A percentile compares a stretch with the other conserved stretches of the same genome.
phyloP scores from a whole-genome alignment of 192 early-diverging fungal genomes.

The Helicostylum pulchrum region DNA sequence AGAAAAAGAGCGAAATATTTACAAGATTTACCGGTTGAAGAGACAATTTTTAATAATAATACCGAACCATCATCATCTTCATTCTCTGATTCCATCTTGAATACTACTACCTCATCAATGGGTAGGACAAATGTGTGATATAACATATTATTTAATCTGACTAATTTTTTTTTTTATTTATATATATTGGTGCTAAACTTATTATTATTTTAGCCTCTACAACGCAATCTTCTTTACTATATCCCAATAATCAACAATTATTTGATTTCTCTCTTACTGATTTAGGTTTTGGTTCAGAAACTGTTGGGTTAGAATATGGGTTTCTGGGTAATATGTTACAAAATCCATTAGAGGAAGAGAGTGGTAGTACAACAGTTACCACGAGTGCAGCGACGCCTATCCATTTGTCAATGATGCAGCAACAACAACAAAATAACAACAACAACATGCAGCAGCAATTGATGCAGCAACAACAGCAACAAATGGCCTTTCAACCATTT shows the following conservation, averaged over 20 bases:
- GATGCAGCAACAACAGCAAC: background rate
- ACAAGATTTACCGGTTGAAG: conserved; percentile 56
- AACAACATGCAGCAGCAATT: background rate
- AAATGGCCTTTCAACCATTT: background rate
- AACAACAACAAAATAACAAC: background rate
- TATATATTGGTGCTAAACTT: background rate
- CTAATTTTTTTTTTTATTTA: background rate
- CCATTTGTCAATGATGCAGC: conserved; percentile 1
- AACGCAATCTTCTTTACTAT: background rate
- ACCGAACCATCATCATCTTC: background rate
- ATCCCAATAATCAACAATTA: conserved; percentile 16
- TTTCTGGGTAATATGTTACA: conserved; percentile 88
- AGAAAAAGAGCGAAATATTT: conserved; percentile 94
- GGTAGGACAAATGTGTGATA: background rate
- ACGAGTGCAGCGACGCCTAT: conserved; percentile 4
- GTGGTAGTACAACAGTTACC: conserved; percentile 7
- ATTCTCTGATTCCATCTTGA: conserved; percentile 55
- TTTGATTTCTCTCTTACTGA: conserved; percentile 40
- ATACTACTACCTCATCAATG: conserved; percentile 9
- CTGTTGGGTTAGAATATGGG: conserved; percentile 84
- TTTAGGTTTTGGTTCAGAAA: conserved; percentile 82
- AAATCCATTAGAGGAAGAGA: conserved; percentile 34
- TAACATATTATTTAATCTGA: conserved; percentile 23
- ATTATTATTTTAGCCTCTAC: background rate
- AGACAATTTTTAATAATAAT: conserved; percentile 14